These are phyloP conservation scores for Penicillium odoratum DNA, from an alignment of 495 filamentous ascomycete genomes.

Conservation along the genomic window DNA sequence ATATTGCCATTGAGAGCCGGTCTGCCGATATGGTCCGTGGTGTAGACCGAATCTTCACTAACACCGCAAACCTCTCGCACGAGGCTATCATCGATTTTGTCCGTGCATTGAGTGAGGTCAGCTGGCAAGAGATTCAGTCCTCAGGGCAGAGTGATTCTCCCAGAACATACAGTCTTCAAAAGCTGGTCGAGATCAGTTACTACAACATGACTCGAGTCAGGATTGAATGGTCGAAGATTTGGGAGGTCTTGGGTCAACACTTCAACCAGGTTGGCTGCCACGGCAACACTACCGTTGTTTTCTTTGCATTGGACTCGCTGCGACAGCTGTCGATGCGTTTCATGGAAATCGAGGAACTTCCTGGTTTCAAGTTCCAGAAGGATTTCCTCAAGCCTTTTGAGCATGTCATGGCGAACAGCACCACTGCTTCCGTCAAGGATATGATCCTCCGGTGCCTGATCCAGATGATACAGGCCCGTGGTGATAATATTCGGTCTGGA, in stretches of 20 bases:
- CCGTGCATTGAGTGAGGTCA: slow-evolving; percentile 88
- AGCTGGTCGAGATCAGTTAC: slow-evolving; percentile 96
- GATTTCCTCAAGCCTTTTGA: slow-evolving; percentile 98
- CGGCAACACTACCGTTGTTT: slow-evolving; percentile 90
- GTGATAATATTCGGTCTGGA: slow-evolving; percentile 93
- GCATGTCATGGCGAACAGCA: slow-evolving; percentile 93
- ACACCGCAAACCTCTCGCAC: slow-evolving; percentile 87
- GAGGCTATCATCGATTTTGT: slow-evolving; percentile 99
- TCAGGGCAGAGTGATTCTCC: slow-evolving; percentile 94
- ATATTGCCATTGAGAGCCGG: slow-evolving; percentile 87
- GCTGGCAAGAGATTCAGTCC: slow-evolving; percentile 98
- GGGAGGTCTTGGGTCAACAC: slow-evolving; percentile 92
- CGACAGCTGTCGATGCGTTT: slow-evolving; percentile 97
- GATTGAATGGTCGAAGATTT: slow-evolving; percentile 97
- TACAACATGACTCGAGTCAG: slow-evolving; percentile 99
- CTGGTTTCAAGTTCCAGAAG: slow-evolving; percentile 99
- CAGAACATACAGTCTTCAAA: slow-evolving; percentile 94
- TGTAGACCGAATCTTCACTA: slow-evolving; percentile 94
- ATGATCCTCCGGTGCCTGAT: slow-evolving; percentile 97
- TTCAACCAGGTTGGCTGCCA: slow-evolving; percentile 98
- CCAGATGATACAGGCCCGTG: slow-evolving; percentile 97
- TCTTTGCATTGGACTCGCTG: slow-evolving; percentile 93
- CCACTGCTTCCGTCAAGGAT: slow-evolving; percentile 87
- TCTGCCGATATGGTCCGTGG: slow-evolving; percentile 90
- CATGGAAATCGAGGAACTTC: slow-evolving; percentile 96